Conservation (phyloP, 2,329 filamentous ascomycete genomes). For the Cordyceps cicadae region DNA sequence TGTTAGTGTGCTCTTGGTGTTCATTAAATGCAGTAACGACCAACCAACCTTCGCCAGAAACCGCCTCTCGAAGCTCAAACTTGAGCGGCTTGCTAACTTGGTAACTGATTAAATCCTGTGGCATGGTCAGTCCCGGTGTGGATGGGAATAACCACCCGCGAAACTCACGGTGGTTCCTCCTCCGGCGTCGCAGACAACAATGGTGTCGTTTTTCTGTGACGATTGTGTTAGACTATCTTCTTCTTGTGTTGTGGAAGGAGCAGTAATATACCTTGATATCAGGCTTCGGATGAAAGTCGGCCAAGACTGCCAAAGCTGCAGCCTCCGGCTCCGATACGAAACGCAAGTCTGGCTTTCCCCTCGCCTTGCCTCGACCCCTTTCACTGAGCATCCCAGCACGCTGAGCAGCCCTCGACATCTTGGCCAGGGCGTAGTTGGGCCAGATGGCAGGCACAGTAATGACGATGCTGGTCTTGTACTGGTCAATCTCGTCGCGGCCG, state of each 20-base stretch:
- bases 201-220: constrained; percentile 15
- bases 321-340: constrained; percentile 39
- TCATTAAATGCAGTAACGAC: too few relatives aligned
- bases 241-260: too few relatives aligned
- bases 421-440: constrained; percentile 28
- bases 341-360: constrained; percentile 11
- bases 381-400: constrained; percentile 28
- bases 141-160: background rate
- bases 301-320: constrained; percentile 28
- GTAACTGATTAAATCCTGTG: constrained; percentile 35
- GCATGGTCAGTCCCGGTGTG: background rate
- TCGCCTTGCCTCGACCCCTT: too few relatives aligned
- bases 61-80: constrained; percentile 27
- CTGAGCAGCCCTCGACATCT: constrained; percentile 29
- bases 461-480: constrained; percentile 27
- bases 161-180: constrained; percentile 28
- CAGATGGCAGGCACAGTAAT: constrained; percentile 40
- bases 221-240: too few relatives aligned
- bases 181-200: constrained; percentile 30
- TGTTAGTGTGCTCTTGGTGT: background rate
- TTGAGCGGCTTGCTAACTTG: constrained; percentile 17
- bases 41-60: constrained; percentile 28
- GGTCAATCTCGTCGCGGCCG: constrained; percentile 17
- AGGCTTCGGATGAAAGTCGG: background rate
- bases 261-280: background rate